phyloP scores from a whole-genome alignment of 176 grass and related monocot species.

The Bolboschoenus planiculmis region DNA sequence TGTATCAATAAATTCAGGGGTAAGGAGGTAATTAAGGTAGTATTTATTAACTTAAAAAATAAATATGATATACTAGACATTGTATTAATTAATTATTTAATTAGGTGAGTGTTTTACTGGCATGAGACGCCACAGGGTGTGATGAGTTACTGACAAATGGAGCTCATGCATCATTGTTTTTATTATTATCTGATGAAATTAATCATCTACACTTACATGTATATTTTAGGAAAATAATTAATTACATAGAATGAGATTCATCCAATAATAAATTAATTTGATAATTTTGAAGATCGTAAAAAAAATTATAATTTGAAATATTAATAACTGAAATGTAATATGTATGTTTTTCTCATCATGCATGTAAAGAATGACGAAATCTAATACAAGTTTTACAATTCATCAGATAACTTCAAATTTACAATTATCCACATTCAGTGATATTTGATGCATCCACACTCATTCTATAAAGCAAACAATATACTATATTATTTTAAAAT shows the following conservation, averaged over 20 bases:
- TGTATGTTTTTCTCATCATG: too few relatives aligned
- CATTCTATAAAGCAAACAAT: not conserved
- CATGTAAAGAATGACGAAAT: not conserved
- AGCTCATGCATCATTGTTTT: not conserved
- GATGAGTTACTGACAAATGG: constrained; percentile 7
- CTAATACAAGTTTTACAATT: not conserved
- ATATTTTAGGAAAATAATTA: not conserved
- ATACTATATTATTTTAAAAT: not conserved
- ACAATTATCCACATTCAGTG: not conserved
- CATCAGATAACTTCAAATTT: not conserved
- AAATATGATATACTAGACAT: not conserved
- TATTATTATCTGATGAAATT: not conserved
- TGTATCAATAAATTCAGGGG: constrained; percentile 10
- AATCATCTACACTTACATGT: not conserved
- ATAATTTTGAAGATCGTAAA: too few relatives aligned
- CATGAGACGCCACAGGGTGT: not conserved
- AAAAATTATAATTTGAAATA: too few relatives aligned
- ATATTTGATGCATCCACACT: not conserved
- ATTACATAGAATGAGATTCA: too few relatives aligned
- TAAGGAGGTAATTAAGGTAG: constrained; percentile 1
- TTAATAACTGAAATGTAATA: too few relatives aligned
- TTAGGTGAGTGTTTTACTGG: not conserved
- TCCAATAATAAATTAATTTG: too few relatives aligned
- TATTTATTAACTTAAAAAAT: constrained; percentile 12
- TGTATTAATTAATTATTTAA: not conserved